Conservation (phyloP, 2,329 filamentous ascomycete species). For the Penicillium sp. region DNA sequence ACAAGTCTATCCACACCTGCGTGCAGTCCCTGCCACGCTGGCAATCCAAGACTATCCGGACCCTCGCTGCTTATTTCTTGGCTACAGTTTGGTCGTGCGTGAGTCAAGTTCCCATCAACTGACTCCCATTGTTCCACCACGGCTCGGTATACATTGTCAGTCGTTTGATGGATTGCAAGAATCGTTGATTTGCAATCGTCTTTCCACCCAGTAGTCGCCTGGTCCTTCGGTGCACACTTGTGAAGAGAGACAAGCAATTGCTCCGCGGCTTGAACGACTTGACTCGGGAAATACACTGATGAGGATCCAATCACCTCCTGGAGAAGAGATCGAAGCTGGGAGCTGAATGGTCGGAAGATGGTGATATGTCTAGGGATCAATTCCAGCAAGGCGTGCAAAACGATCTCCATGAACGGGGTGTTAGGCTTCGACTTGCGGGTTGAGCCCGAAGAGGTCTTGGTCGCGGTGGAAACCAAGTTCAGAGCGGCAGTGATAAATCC, state of each 20-base stretch:
- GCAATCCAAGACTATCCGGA: slow-evolving; percentile 54
- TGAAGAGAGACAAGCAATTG: slow-evolving; percentile 71
- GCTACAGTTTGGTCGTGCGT: slow-evolving; percentile 39
- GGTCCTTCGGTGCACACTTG: slow-evolving; percentile 78
- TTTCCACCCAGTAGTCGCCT: slow-evolving; percentile 75
- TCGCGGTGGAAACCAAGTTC: slow-evolving; percentile 57
- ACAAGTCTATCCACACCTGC: slow-evolving; percentile 70
- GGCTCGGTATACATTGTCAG: slow-evolving; percentile 75
- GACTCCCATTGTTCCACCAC: slow-evolving; percentile 82
- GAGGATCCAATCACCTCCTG: slow-evolving; percentile 64
- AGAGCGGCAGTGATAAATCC: slow-evolving; percentile 73
- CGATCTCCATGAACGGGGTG: slow-evolving; percentile 61
- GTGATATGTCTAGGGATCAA: slow-evolving; percentile 80
- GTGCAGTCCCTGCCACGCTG: slow-evolving; percentile 72
- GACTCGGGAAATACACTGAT: slow-evolving; percentile 54
- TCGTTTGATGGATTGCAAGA: slow-evolving; percentile 66
- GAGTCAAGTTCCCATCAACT: slow-evolving; percentile 46
- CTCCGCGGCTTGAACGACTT: slow-evolving; percentile 60
- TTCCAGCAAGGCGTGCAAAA: slow-evolving; percentile 70
- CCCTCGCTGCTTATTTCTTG: slow-evolving; percentile 40
- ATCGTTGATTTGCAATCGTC: slow-evolving; percentile 65
- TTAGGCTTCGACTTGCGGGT: slow-evolving; percentile 39
- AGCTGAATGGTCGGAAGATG: slow-evolving; percentile 74
- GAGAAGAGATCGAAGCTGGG: slow-evolving; percentile 65
- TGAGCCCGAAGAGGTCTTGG: slow-evolving; percentile 42